Conservation (phyloP, 75 land plant genomes). For the Sequoiadendron giganteum region DNA sequence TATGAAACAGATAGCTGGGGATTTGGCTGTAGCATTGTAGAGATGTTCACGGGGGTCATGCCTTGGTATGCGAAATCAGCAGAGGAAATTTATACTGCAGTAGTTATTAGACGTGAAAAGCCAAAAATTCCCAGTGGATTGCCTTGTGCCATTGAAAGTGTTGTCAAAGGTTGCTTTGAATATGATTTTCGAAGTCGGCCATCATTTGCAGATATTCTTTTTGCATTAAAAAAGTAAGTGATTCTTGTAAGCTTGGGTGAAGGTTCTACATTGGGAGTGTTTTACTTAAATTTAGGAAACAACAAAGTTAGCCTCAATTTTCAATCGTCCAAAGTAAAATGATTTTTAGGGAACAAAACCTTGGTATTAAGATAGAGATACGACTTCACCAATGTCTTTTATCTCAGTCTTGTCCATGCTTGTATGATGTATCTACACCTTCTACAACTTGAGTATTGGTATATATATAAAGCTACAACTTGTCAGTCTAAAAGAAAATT, state of each 20-base stretch:
- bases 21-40: constrained; percentile 90
- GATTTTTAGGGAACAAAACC: background rate
- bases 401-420: background rate
- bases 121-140: constrained; percentile 82
- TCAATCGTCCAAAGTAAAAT: background rate
- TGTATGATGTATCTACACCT: background rate
- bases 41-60: constrained; percentile 87
- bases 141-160: constrained; percentile 66
- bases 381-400: background rate
- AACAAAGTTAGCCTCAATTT: background rate
- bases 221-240: constrained; percentile 68
- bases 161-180: constrained; percentile 82
- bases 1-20: constrained; percentile 97
- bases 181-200: constrained; percentile 90
- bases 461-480: background rate
- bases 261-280: background rate
- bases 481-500: background rate
- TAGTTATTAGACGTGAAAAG: constrained; percentile 72
- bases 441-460: background rate
- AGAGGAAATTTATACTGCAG: constrained; percentile 71
- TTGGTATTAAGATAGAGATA: background rate
- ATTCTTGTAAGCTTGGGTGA: background rate
- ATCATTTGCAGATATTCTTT: constrained; percentile 65
- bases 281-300: background rate
- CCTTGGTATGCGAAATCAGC: constrained; percentile 74